Evolutionary conservation across 768 basidiomycete genomes (phyloP), one percentile per base, ranked within the genome.

Genomic region (Erythrobasidium yunnanense): DNA sequence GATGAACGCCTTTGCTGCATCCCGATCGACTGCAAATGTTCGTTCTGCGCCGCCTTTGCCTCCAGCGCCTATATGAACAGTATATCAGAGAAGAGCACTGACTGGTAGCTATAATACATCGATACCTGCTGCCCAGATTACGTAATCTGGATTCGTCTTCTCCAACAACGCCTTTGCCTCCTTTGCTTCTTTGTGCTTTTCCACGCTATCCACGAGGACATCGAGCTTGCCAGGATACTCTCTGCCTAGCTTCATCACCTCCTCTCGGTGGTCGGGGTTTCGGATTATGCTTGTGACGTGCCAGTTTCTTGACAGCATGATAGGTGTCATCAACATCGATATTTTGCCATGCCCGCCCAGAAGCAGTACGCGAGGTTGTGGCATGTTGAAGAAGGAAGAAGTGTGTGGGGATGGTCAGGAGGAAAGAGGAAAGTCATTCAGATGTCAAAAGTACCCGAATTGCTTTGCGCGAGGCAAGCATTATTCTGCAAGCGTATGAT

Each of bases 1-100:
- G 18, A 63, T 63, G 47, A 50, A 63, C 2, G 60, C 60, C 49
- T 63, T 63, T 20, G 60, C 60, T 18, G 60, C 60, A 25, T 63
- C 60, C 22, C 60, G n/a, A 23, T 63, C 60, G 17, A 63, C 49
- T 5, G 60, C 60, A 47, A 63, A 63, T 22, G 60, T 63, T 18
- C 60, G 46, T 5, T 46, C 46, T n/a, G 60, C 23, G 5, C 60
- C 60, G 4, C 60, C 60, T 25, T 63, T 63, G 5, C 60, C 60
- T 7, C 60, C 60, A 18, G 60, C 60, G 32, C 60, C 49, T 25
- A n/a, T 8, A 22, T 8, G 18, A 51, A 22, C 20, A 42, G 38
- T n/a, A n/a, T 42, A 11, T 11, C 11, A n/a, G 29, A 32, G 15
- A 49, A 22, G 15, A 50, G 55, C 8, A 20, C 55, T 38, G 20